Conservation (phyloP, 148 eudicot genomes). For the Mesembryanthemum crystallinum region DNA sequence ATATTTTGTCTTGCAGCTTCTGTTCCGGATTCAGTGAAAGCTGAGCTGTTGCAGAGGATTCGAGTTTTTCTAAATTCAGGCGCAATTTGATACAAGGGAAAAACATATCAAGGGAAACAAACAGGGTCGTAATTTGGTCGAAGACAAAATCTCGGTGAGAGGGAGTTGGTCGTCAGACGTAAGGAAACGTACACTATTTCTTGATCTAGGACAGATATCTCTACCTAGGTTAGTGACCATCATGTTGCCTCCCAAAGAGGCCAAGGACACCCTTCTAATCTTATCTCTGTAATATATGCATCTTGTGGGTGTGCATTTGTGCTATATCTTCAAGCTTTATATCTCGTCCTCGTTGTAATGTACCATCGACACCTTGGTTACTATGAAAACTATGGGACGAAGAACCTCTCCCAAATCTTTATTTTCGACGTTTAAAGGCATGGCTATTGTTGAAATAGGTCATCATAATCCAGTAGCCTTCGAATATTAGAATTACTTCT, state of each 20-base stretch:
- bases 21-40: conserved; percentile 60
- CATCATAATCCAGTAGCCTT: too few species aligned
- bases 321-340: not conserved
- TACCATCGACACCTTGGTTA: not conserved
- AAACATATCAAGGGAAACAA: not conserved
- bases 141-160: not conserved
- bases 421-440: not conserved
- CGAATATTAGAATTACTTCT: too few species aligned
- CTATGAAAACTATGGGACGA: not conserved
- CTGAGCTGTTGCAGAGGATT: conserved; percentile 71
- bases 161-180: not conserved
- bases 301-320: not conserved
- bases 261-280: conserved; percentile 7
- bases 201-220: conserved; percentile 5
- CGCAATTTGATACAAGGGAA: conserved; percentile 37
- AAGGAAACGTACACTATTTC: conserved; percentile 11
- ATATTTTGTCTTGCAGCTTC: conserved; percentile 46
- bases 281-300: conserved; percentile 9
- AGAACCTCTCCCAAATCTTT: not conserved
- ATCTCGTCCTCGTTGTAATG: not conserved
- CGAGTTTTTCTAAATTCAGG: conserved; percentile 56
- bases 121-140: not conserved
- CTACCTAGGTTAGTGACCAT: conserved; percentile 8
- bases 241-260: conserved; percentile 5
- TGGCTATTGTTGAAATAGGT: too few species aligned